These are phyloP conservation scores for Groenewaldozyma salmanticensis DNA, from an alignment of 805 yeast genomes.

Conservation along the genomic window DNA sequence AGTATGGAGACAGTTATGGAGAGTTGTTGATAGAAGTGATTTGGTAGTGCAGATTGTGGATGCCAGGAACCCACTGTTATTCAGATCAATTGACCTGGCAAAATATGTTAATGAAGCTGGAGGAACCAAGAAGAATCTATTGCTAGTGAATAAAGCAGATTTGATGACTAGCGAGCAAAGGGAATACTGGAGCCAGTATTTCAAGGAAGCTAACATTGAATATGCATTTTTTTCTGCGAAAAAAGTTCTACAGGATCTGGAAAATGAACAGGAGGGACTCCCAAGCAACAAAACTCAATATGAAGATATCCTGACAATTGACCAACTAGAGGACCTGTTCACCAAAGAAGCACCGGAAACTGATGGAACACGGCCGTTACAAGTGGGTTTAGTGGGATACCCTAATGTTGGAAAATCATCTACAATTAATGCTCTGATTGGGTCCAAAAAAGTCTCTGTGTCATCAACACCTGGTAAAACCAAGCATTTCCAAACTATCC, in stretches of 20 bases:
- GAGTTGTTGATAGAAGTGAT: conserved; percentile 93
- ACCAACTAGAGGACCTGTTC: conserved; percentile 76
- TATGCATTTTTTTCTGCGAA: conserved; percentile 92
- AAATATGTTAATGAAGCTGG: conserved; percentile 68
- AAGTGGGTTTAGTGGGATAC: conserved; percentile 94
- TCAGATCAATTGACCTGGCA: conserved; percentile 82
- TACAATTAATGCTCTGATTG: conserved; percentile 94
- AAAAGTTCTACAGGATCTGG: conserved; percentile 66
- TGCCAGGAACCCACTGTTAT: conserved; percentile 87
- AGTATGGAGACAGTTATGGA: conserved; percentile 98
- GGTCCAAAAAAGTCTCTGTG: conserved; percentile 95
- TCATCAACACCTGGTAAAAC: conserved; percentile 99
- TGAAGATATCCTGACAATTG: conserved; percentile 57
- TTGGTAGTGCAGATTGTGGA: conserved; percentile 94
- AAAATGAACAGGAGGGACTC: conserved; percentile 22
- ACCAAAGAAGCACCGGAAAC: conserved; percentile 52
- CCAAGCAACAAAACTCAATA: conserved; percentile 21
- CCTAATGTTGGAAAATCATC: conserved; percentile 97
- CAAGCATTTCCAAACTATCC: conserved; percentile 95
- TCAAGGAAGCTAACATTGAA: conserved; percentile 54
- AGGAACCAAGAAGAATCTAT: conserved; percentile 58
- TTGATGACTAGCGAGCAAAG: conserved; percentile 70
- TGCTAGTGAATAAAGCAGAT: conserved; percentile 92
- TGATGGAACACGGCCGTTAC: conserved; percentile 39
- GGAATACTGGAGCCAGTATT: conserved; percentile 77